Conservation (phyloP, 2,329 filamentous ascomycete species). For the Fusarium lyarnte region DNA sequence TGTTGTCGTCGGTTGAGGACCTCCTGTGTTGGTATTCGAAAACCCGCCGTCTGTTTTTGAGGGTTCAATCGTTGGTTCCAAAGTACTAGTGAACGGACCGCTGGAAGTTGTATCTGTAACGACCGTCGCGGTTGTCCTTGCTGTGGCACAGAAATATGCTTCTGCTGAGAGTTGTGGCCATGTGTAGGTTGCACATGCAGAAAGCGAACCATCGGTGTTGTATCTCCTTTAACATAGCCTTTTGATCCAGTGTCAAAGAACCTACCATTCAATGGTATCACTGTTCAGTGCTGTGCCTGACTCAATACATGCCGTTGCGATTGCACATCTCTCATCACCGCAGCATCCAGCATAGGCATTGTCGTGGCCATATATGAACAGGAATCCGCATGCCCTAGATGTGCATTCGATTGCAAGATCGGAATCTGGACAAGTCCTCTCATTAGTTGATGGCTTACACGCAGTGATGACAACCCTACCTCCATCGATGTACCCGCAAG, state of each 20-base stretch:
- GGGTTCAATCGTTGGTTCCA: background rate
- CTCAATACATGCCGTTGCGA: conserved; percentile 19
- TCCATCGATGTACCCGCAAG: conserved; percentile 10
- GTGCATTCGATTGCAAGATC: background rate
- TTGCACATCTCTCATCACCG: background rate
- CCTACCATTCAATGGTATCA: conserved; percentile 9
- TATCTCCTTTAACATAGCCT: background rate
- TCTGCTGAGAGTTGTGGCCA: conserved; percentile 1
- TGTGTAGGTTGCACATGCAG: conserved; percentile 28
- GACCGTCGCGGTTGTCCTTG: conserved; percentile 7
- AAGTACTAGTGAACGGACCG: background rate
- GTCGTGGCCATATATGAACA: background rate
- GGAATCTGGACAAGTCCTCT: background rate
- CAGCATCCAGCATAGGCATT: conserved; percentile 16
- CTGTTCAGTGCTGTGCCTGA: conserved; percentile 6
- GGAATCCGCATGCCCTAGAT: background rate
- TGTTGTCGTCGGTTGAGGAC: background rate
- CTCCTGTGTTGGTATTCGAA: background rate
- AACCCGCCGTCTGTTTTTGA: background rate
- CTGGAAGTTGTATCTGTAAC: background rate
- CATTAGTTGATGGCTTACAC: background rate
- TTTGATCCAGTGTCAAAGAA: background rate
- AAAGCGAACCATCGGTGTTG: conserved; percentile 2
- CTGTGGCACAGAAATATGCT: conserved; percentile 11
- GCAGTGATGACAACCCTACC: background rate